phyloP scores from a whole-genome alignment of 2,329 filamentous ascomycete genomes.

The Ceratocystis alfenasii region DNA sequence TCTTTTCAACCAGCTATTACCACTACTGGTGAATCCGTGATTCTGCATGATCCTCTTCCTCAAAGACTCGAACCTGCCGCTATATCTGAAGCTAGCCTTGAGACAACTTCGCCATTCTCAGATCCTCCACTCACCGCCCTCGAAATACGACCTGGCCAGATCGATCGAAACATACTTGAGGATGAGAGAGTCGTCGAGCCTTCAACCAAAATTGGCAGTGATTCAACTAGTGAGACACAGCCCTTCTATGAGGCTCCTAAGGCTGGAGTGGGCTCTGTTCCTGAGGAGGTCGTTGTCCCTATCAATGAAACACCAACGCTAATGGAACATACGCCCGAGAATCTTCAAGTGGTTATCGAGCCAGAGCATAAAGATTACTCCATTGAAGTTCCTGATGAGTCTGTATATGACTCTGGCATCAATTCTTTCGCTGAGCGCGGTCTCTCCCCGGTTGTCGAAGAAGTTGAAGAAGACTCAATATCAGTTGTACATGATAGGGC shows the following conservation, averaged over 20 bases:
- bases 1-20: neutral
- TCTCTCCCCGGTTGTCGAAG: constrained; percentile 1
- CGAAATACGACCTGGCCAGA: neutral
- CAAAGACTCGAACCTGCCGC: neutral
- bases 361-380: neutral
- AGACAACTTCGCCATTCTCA: neutral
- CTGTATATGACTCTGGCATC: neutral
- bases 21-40: neutral
- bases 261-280: neutral
- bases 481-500: neutral
- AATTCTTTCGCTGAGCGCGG: neutral
- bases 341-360: neutral
- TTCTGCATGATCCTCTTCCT: neutral
- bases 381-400: neutral
- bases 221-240: neutral
- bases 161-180: neutral
- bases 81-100: neutral
- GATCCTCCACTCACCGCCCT: neutral
- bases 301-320: neutral
- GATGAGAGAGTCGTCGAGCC: neutral
- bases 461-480: neutral
- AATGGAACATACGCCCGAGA: neutral
- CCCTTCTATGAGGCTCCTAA: neutral
- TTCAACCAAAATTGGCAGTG: neutral
- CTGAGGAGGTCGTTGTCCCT: neutral